Base-by-base conservation (phyloP, 805 yeast species). In the Hanseniaspora occidentalis region DNA sequence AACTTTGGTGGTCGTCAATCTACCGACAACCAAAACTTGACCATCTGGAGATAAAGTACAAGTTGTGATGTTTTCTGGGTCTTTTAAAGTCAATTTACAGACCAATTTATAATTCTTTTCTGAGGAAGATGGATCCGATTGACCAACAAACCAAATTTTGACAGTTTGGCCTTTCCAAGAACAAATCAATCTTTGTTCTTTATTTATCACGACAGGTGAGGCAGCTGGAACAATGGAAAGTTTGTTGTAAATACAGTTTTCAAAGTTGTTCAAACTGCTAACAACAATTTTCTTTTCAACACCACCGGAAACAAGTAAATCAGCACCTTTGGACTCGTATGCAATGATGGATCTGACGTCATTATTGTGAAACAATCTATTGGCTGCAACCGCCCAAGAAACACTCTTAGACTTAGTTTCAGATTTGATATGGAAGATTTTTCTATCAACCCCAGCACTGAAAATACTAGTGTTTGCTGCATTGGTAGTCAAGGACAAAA, bases 371-470 rank as follows among this genome's bases (percentile, higher is more conserved):
- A 86, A 67, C 40, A 89, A 67, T 53, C 95, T 71, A 58, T 78
- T 84, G 40, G 77, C 71, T 46, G 77, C 70, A 50, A 75, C 79
- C 14, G 81, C 73, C 97, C 97, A 89, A 31, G 39, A 34, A 8
- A 18, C 13, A 40, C 39, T 40, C 9, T 38, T 47, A 21, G 49
- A 40, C 33, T 43, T 48, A 40, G 51, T 51, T 10, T 44, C 45
- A 33, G 56, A 46, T 43, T 65, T 66, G 58, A 80, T 84, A 52
- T 78, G 81, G 54, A 75, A 82, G 37, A 92, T 84, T 54, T 86
- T 86, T 51, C 96, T 72, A 58, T 92, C 99, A 37, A 92, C 86
- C 51, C 98, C 96, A 4, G 92, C 94, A 31, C 89, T 73, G 59
- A 84, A 89, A 1, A 92, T 66, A 31, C 71, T 68, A 24, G 75